phyloP scores from a whole-genome alignment of 768 basidiomycete genomes.

The Xanthoconium stramineum region DNA sequence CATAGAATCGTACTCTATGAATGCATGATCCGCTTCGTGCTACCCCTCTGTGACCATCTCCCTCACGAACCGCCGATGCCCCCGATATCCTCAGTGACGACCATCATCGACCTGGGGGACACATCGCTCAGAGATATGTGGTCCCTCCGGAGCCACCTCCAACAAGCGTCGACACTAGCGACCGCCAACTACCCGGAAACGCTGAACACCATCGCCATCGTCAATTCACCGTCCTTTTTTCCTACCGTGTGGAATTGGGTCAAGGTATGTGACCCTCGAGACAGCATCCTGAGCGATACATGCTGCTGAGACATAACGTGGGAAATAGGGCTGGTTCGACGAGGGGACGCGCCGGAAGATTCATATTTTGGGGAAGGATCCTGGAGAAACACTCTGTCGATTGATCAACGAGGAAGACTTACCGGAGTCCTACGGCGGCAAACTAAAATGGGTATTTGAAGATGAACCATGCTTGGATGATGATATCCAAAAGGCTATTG shows the following conservation, averaged over 20 bases:
- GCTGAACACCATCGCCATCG: constrained; percentile 58
- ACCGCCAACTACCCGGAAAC: constrained; percentile 85
- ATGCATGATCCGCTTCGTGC: constrained; percentile 58
- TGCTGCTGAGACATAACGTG: not conserved
- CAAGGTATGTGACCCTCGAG: constrained; percentile 43
- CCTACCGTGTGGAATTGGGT: constrained; percentile 83
- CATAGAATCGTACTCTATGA: constrained; percentile 64
- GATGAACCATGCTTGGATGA: constrained; percentile 66
- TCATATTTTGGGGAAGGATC: constrained; percentile 64
- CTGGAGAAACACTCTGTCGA: constrained; percentile 47
- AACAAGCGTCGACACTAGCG: constrained; percentile 70
- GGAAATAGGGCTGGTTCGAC: constrained; percentile 68
- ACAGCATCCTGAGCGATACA: too few relatives aligned
- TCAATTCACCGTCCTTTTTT: constrained; percentile 83
- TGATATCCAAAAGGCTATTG: constrained; percentile 43
- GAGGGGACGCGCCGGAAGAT: constrained; percentile 76
- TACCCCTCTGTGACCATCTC: constrained; percentile 61
- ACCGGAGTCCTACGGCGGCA: constrained; percentile 72
- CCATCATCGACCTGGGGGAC: constrained; percentile 70
- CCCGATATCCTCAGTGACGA: constrained; percentile 58
- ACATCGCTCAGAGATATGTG: constrained; percentile 66
- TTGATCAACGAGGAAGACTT: constrained; percentile 50
- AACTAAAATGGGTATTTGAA: constrained; percentile 66
- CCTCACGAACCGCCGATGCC: constrained; percentile 52
- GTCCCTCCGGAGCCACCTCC: constrained; percentile 66